Evolutionary conservation across 805 yeast genomes (phyloP).

Genomic region (Cyberlindnera petersonii): DNA sequence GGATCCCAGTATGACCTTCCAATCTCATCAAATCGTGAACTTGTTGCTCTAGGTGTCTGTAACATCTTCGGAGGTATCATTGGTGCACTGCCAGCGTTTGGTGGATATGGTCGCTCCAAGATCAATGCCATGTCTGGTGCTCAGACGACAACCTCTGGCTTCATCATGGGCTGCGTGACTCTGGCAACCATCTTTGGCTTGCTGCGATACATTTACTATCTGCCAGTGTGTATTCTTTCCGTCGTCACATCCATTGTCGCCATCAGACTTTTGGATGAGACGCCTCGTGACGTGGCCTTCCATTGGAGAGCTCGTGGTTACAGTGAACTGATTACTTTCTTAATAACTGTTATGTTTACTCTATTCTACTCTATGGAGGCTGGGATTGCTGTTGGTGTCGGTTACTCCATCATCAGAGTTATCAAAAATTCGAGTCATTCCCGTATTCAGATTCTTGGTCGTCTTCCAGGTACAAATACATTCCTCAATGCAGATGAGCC

Average conservation of each 20-base stretch:
- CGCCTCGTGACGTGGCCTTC: conserved; percentile 72
- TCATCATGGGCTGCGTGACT: conserved; percentile 74
- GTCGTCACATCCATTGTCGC: conserved; percentile 81
- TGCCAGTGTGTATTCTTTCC: conserved; percentile 77
- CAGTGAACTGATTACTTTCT: conserved; percentile 67
- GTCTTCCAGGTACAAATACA: conserved; percentile 55
- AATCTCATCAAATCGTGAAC: conserved; percentile 82
- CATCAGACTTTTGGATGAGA: conserved; percentile 70
- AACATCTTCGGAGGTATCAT: conserved; percentile 55
- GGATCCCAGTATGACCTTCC: conserved; percentile 70
- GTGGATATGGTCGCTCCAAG: conserved; percentile 93
- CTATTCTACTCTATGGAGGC: conserved; percentile 77
- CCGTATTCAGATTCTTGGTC: conserved; percentile 76
- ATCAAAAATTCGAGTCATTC: conserved; percentile 77
- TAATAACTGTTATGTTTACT: conserved; percentile 60
- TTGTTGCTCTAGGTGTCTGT: conserved; percentile 81
- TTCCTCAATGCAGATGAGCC: conserved; percentile 72
- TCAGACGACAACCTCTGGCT: conserved; percentile 78
- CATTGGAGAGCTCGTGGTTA: conserved; percentile 73
- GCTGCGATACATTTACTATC: conserved; percentile 58
- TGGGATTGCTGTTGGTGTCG: conserved; percentile 86
- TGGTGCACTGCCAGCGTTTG: conserved; percentile 81
- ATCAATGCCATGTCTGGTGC: conserved; percentile 88
- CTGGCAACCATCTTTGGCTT: conserved; percentile 58
- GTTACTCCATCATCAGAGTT: conserved; percentile 74